Evolutionary conservation across 306 rosid species (phyloP).

Genomic region (Malus domestica): DNA sequence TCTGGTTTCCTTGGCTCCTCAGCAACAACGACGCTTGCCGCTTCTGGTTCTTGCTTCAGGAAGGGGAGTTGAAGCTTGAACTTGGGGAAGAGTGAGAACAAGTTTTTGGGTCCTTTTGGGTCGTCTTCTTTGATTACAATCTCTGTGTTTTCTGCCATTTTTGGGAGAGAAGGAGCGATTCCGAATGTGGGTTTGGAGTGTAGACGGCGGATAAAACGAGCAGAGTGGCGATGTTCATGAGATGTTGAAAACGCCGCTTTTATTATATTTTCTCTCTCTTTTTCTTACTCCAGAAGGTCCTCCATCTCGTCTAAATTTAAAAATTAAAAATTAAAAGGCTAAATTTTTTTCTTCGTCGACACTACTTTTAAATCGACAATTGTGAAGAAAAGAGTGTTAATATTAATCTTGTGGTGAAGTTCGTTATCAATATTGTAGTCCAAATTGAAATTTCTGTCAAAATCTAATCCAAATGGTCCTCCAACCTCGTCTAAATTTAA

Average conservation of each 20-base stretch:
- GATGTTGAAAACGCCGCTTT: neutral
- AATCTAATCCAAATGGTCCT: neutral
- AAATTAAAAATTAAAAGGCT: too few relatives aligned
- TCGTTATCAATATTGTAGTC: too few relatives aligned
- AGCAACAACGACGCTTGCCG: neutral
- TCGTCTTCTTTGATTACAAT: constrained; percentile 14
- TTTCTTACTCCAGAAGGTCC: neutral
- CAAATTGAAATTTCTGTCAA: too few relatives aligned
- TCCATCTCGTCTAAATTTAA: neutral
- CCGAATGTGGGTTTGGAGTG: neutral
- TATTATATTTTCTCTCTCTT: neutral
- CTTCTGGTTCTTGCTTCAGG: constrained; percentile 22
- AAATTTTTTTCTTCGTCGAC: too few relatives aligned
- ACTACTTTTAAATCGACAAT: too few relatives aligned
- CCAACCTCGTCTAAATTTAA: neutral
- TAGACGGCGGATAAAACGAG: constrained; percentile 22
- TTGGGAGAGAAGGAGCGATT: neutral
- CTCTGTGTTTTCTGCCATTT: constrained; percentile 46
- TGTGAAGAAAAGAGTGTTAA: too few relatives aligned
- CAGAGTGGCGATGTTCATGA: neutral
- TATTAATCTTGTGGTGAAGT: too few relatives aligned
- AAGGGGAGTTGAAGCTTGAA: constrained; percentile 51
- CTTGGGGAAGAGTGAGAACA: constrained; percentile 45
- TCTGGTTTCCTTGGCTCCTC: neutral
- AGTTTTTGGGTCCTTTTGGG: constrained; percentile 23